Conservation (phyloP, 2,329 filamentous ascomycete species). For the Immersiporthe knoxdaviesiana region DNA sequence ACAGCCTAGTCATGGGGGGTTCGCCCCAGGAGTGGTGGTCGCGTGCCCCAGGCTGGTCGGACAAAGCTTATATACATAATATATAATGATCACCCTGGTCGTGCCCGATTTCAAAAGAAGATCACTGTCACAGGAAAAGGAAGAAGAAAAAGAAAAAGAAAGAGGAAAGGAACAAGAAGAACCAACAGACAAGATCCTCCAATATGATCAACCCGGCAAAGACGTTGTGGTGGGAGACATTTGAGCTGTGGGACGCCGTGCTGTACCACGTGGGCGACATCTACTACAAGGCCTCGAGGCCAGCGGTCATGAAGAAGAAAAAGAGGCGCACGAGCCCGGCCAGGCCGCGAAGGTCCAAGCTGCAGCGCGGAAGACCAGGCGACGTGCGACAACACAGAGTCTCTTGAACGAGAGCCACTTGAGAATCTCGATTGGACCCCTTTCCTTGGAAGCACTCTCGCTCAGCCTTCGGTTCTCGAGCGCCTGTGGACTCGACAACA, state of each 20-base stretch:
- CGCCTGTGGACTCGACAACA: not conserved
- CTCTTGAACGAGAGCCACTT: no score
- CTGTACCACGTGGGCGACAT: slow-evolving; percentile 43
- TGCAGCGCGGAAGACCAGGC: not conserved
- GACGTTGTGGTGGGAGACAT: slow-evolving; percentile 39
- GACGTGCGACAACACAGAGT: not conserved
- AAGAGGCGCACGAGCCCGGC: slow-evolving; percentile 5
- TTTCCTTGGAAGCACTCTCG: not conserved
- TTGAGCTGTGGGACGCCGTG: slow-evolving; percentile 45
- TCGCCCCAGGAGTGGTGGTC: no score
- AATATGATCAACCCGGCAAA: slow-evolving; percentile 27
- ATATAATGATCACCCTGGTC: not conserved
- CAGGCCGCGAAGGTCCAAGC: slow-evolving; percentile 7
- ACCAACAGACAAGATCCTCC: not conserved
- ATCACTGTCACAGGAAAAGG: not conserved
- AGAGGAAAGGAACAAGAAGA: not conserved
- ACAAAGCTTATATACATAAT: not conserved
- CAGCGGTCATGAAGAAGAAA: not conserved
- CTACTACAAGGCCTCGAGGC: slow-evolving; percentile 39
- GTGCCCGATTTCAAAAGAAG: not conserved
- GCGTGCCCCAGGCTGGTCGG: no score
- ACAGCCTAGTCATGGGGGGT: not conserved
- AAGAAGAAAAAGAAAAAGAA: not conserved
- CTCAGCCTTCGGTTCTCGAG: not conserved
- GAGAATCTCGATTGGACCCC: not conserved